Evolutionary conservation across 768 basidiomycete genomes (phyloP).

Genomic region (Suillus weaverae): DNA sequence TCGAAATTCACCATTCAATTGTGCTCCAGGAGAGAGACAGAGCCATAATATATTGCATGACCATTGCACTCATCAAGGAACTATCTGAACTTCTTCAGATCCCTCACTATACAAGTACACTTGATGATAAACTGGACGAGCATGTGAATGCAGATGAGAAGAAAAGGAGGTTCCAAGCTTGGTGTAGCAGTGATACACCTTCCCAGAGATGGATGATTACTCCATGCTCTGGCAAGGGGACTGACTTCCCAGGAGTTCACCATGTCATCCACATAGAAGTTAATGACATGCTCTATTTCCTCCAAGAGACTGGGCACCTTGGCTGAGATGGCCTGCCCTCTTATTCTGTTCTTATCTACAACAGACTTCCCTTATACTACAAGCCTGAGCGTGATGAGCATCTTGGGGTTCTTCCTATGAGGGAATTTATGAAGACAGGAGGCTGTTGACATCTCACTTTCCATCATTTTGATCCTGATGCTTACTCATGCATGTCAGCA

Average conservation of each 20-base stretch:
- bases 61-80: background rate
- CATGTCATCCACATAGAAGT: background rate
- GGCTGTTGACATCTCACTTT: too few relatives aligned
- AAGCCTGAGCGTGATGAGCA: background rate
- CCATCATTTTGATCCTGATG: too few relatives aligned
- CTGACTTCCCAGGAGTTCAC: background rate
- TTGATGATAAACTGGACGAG: background rate
- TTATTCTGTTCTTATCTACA: constrained; percentile 8
- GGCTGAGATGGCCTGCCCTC: constrained; percentile 9
- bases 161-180: background rate
- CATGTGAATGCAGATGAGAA: constrained; percentile 8
- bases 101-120: constrained; percentile 8
- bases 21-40: background rate
- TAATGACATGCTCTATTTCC: constrained; percentile 9
- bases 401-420: background rate
- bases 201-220: background rate
- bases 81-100: background rate
- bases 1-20: background rate
- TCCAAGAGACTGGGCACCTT: constrained; percentile 17
- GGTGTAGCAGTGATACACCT: background rate
- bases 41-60: constrained; percentile 12
- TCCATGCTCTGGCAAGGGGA: background rate
- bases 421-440: too few relatives aligned
- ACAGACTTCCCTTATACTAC: background rate
- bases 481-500: too few relatives aligned